Conservation (phyloP, 2,329 filamentous ascomycete species). For the Apiospora pterosperma region DNA sequence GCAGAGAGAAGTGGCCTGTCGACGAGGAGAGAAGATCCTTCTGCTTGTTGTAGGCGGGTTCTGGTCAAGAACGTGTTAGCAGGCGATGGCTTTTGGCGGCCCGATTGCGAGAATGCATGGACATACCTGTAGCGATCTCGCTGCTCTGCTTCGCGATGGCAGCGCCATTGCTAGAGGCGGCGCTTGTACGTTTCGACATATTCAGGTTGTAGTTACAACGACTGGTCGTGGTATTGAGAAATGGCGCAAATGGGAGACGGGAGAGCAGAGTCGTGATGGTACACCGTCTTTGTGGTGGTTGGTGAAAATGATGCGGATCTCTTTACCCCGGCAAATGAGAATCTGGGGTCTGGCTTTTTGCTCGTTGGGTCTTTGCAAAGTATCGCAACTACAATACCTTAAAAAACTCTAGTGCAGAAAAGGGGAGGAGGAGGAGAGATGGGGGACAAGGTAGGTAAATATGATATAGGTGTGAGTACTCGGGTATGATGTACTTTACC, state of each 20-base stretch:
- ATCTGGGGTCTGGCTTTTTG: neutral
- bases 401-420: neutral
- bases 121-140: constrained; percentile 39
- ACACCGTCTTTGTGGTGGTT: constrained; percentile 3
- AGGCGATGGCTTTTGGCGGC: neutral
- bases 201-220: constrained; percentile 9
- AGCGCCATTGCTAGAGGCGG: constrained; percentile 43
- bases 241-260: neutral
- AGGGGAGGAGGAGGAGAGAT: neutral
- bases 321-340: neutral
- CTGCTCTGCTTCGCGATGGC: constrained; percentile 37
- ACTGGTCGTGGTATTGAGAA: neutral
- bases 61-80: neutral
- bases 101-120: neutral
- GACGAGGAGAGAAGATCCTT: constrained; percentile 68
- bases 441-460: neutral
- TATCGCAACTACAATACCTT: neutral
- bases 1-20: constrained; percentile 69
- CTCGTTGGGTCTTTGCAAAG: neutral
- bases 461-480: neutral
- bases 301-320: neutral
- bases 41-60: constrained; percentile 68
- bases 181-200: constrained; percentile 64
- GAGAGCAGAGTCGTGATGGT: neutral
- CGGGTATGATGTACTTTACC: neutral